These are phyloP conservation scores for Eurotiales sp. DNA, from an alignment of 2,329 filamentous ascomycete species.

Conservation along the genomic window DNA sequence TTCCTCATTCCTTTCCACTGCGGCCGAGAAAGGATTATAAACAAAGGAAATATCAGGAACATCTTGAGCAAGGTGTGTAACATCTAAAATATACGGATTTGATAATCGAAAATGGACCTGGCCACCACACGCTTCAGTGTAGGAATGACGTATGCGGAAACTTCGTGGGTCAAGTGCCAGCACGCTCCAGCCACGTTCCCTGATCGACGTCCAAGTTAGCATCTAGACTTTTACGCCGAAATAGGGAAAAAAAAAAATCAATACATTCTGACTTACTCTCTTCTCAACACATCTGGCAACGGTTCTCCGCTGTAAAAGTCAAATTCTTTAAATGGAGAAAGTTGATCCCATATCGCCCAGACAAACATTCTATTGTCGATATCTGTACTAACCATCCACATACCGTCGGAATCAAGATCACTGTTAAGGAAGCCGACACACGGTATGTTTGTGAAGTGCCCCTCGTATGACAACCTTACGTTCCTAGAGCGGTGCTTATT, in stretches of 20 bases:
- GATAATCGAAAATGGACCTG: conserved; percentile 19
- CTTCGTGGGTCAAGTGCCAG: conserved; percentile 43
- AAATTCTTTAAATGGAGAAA: conserved; percentile 26
- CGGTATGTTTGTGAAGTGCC: conserved; percentile 53
- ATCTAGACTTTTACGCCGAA: no score
- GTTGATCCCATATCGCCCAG: conserved; percentile 47
- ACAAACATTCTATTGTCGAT: conserved; percentile 50
- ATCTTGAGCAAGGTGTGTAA: conserved; percentile 25
- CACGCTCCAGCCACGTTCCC: conserved; percentile 43
- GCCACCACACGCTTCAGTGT: conserved; percentile 41
- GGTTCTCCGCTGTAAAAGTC: conserved; percentile 28
- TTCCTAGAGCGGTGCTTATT: conserved; percentile 37
- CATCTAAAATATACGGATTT: conserved; percentile 24
- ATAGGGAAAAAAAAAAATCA: no score
- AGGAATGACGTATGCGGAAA: conserved; percentile 34
- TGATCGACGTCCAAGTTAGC: no score
- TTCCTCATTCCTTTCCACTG: conserved; percentile 19
- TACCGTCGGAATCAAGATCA: conserved; percentile 51
- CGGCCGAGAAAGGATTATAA: conserved; percentile 25
- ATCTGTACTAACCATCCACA: conserved; percentile 56
- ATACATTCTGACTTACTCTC: conserved; percentile 25
- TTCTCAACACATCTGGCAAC: conserved; percentile 24
- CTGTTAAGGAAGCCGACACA: conserved; percentile 57
- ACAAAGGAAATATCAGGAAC: conserved; percentile 28
- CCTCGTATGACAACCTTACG: conserved; percentile 39